Evolutionary conservation across 2,329 filamentous ascomycete species (phyloP).

Genomic region (Scytalidium lignicola): DNA sequence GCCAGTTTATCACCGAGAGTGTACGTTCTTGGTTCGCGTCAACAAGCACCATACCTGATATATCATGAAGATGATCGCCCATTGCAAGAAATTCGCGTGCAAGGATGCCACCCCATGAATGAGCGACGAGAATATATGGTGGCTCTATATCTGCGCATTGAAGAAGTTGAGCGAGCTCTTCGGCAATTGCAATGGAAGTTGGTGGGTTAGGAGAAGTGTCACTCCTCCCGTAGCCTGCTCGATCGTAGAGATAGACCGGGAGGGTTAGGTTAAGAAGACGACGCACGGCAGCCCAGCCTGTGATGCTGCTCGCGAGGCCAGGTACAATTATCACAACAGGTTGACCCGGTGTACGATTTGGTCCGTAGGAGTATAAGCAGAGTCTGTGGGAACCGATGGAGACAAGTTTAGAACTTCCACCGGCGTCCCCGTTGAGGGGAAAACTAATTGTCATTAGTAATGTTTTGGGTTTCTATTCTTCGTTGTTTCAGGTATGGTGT

Average conservation of each 20-base stretch:
- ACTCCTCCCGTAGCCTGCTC: constrained; percentile 20
- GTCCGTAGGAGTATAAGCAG: constrained; percentile 16
- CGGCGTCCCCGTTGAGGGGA: constrained; percentile 9
- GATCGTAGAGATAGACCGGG: constrained; percentile 20
- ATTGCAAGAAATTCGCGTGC: constrained; percentile 12
- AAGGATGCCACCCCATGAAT: constrained; percentile 13
- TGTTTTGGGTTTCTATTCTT: no score
- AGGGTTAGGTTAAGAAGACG: constrained; percentile 15
- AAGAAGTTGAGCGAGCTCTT: constrained; percentile 10
- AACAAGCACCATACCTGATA: constrained; percentile 13
- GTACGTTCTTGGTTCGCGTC: constrained; percentile 1
- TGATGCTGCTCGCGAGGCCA: constrained; percentile 17
- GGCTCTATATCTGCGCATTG: constrained; percentile 2
- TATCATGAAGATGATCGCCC: constrained; percentile 7
- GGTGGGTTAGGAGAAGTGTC: constrained; percentile 2
- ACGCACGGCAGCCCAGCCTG: constrained; percentile 19
- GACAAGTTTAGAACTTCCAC: constrained; percentile 12
- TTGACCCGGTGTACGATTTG: constrained; percentile 14
- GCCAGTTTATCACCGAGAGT: not conserved
- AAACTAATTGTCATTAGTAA: no score
- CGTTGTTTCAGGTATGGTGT: no score
- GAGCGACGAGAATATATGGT: constrained; percentile 11
- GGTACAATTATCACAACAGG: constrained; percentile 20
- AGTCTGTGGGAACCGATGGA: constrained; percentile 17
- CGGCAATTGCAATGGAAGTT: constrained; percentile 6